These are phyloP conservation scores for Thinopyrum elongatum DNA, from an alignment of 176 grass and related monocot genomes.

Conservation along the genomic window DNA sequence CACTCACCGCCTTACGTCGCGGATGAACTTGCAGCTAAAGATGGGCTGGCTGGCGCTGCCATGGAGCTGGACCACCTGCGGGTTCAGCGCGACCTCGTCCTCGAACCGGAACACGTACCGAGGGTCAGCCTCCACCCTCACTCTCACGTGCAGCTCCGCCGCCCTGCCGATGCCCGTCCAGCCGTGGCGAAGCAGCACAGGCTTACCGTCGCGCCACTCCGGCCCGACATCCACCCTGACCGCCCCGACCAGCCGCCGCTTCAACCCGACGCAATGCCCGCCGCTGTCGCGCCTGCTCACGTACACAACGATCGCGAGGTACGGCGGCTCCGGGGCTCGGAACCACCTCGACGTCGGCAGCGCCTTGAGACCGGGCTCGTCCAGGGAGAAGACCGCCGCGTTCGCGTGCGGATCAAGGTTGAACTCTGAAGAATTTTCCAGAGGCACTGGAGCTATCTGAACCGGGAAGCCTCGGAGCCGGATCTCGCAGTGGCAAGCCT, in stretches of 20 bases:
- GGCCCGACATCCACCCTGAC: slow-evolving; percentile 63
- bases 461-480: slow-evolving; percentile 59
- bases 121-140: slow-evolving; percentile 67
- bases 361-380: slow-evolving; percentile 53
- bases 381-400: slow-evolving; percentile 73
- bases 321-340: slow-evolving; percentile 15
- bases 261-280: slow-evolving; percentile 22
- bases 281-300: slow-evolving; percentile 16
- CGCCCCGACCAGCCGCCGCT: slow-evolving; percentile 50
- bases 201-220: slow-evolving; percentile 57
- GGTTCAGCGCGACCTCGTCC: slow-evolving; percentile 6
- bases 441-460: slow-evolving; percentile 41
- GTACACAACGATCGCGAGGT: slow-evolving; percentile 63
- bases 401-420: slow-evolving; percentile 50
- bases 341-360: slow-evolving; percentile 50
- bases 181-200: slow-evolving; percentile 65
- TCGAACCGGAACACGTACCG: slow-evolving; percentile 68
- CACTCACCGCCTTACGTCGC: slow-evolving; percentile 48
- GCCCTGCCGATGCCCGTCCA: slow-evolving; percentile 57
- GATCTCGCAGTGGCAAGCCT: slow-evolving; percentile 61
- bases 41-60: slow-evolving; percentile 29
- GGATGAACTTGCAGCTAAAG: slow-evolving; percentile 92
- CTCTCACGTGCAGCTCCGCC: slow-evolving; percentile 58
- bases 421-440: slow-evolving; percentile 47
- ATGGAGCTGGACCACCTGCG: slow-evolving; percentile 14